These are phyloP conservation scores for Polytolypa hystricis DNA, from an alignment of 2,329 filamentous ascomycete species.

Conservation along the genomic window DNA sequence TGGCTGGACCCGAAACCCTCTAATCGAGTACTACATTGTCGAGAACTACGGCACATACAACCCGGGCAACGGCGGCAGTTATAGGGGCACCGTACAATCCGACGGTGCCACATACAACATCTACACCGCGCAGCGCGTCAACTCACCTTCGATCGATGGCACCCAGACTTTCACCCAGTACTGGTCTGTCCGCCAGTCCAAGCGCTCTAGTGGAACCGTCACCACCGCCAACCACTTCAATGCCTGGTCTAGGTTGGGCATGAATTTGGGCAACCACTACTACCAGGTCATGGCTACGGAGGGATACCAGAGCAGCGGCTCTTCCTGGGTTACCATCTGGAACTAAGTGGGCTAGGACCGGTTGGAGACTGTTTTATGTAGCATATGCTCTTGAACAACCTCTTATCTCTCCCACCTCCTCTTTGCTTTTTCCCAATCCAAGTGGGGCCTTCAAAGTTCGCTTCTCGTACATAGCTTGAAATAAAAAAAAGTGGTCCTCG, in stretches of 20 bases:
- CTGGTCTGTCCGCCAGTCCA: conserved; percentile 29
- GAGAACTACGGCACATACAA: conserved; percentile 26
- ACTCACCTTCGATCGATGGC: conserved; percentile 31
- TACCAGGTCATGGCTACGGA: conserved; percentile 36
- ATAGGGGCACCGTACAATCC: conserved; percentile 24
- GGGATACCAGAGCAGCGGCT: conserved; percentile 32
- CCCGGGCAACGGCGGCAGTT: conserved; percentile 18
- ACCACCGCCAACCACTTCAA: conserved; percentile 28
- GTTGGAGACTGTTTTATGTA: no score
- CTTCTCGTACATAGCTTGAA: no score
- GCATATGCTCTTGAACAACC: no score
- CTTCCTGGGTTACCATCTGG: conserved; percentile 26
- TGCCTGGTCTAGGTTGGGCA: conserved; percentile 23
- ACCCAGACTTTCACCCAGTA: conserved; percentile 34
- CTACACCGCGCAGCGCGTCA: conserved; percentile 26
- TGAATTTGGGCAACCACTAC: conserved; percentile 25
- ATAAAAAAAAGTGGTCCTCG: no score
- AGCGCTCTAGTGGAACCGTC: conserved; percentile 26
- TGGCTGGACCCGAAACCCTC: conserved; percentile 30
- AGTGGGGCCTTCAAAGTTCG: no score
- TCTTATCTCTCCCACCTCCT: no score
- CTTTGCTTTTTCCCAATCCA: no score
- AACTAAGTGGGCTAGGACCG: no score
- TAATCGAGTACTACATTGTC: conserved; percentile 30
- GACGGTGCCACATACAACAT: conserved; percentile 30